These are phyloP conservation scores for Colletotrichum sublineola DNA, from an alignment of 2,329 filamentous ascomycete species.

Conservation along the genomic window DNA sequence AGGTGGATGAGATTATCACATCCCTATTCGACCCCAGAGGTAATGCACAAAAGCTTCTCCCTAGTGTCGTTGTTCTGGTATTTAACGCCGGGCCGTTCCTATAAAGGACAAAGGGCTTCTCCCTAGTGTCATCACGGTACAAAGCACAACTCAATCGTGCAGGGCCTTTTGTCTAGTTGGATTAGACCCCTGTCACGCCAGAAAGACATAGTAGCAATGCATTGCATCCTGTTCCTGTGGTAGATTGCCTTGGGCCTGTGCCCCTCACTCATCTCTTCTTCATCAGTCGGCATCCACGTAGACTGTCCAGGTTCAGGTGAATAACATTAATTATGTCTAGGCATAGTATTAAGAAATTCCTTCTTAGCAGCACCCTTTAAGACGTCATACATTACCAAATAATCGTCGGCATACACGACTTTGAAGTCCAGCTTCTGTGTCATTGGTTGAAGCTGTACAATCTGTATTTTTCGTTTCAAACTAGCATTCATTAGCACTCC, in stretches of 20 bases:
- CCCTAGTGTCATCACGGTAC: background rate
- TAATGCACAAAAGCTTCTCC: background rate
- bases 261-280: slow-evolving; percentile 30
- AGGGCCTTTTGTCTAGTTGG: slow-evolving; percentile 16
- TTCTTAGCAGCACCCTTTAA: background rate
- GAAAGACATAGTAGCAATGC: slow-evolving; percentile 7
- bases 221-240: slow-evolving; percentile 5
- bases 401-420: too few relatives aligned
- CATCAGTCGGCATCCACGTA: slow-evolving; percentile 21
- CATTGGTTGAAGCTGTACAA: too few relatives aligned
- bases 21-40: background rate
- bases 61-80: background rate
- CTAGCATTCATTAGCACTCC: too few relatives aligned
- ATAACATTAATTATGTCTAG: background rate
- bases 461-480: too few relatives aligned
- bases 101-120: background rate
- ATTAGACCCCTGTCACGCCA: slow-evolving; percentile 11
- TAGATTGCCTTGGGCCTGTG: slow-evolving; percentile 14
- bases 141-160: slow-evolving; percentile 32
- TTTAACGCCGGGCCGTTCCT: too few relatives aligned
- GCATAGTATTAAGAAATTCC: background rate
- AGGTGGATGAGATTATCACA: background rate
- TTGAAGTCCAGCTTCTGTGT: too few relatives aligned
- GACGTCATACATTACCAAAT: background rate
- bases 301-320: background rate